These are phyloP conservation scores for Oryza longistaminata DNA, from an alignment of 176 grass and related monocot genomes.

Conservation along the genomic window DNA sequence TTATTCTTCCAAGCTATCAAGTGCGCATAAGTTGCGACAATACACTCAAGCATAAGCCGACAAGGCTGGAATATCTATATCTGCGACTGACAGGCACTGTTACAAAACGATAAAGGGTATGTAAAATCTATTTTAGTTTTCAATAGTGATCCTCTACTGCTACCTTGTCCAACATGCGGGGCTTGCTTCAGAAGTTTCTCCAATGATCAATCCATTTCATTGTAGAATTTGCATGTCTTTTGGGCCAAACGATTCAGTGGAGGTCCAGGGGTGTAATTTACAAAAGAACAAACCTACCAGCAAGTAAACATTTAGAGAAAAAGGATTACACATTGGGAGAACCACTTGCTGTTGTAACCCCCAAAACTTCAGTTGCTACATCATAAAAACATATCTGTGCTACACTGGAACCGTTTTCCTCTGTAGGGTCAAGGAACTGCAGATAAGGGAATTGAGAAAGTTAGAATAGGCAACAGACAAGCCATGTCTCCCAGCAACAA, in stretches of 20 bases:
- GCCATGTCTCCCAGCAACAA: background rate
- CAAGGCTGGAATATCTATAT: background rate
- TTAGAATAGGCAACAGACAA: conserved; percentile 22
- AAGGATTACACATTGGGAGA: background rate
- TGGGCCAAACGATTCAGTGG: background rate
- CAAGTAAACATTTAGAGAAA: conserved; percentile 29
- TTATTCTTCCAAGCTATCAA: too few relatives aligned
- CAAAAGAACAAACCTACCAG: conserved; percentile 34
- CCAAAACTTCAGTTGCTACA: conserved; percentile 21
- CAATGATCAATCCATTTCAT: conserved; percentile 12
- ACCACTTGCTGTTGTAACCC: conserved; percentile 19
- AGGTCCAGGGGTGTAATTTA: conserved; percentile 32
- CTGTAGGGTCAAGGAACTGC: conserved; percentile 86
- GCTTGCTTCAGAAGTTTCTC: conserved; percentile 10
- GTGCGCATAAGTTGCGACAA: background rate
- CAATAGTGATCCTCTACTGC: background rate
- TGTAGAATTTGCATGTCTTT: conserved; percentile 13
- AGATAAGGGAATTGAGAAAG: conserved; percentile 15
- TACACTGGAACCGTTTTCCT: conserved; percentile 92
- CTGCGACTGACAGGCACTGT: background rate
- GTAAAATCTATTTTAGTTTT: conserved; percentile 13
- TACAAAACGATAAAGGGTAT: background rate
- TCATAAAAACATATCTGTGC: conserved; percentile 9
- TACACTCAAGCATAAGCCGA: background rate
- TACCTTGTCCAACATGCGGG: background rate